phyloP scores from a whole-genome alignment of 2,329 filamentous ascomycete species.

The Verticillium albo-atrum region DNA sequence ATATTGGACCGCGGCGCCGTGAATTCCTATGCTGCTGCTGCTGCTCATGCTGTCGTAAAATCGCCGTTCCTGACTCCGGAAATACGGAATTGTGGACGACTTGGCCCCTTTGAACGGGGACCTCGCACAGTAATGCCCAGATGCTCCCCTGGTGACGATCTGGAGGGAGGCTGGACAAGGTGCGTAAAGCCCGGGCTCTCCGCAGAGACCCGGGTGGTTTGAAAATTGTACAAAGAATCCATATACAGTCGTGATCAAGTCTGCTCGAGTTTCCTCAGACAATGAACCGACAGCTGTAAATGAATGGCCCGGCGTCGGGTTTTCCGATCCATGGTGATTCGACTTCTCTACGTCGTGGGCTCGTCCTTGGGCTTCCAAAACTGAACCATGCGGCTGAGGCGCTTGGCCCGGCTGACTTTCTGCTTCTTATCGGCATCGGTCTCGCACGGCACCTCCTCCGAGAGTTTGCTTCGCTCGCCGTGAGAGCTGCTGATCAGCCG shows the following conservation, averaged over 20 bases:
- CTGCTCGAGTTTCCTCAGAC: neutral
- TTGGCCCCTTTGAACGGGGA: neutral
- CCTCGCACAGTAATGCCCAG: neutral
- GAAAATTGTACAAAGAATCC: constrained; percentile 1
- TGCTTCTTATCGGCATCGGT: constrained; percentile 52
- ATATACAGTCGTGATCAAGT: neutral
- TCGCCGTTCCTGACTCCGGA: constrained; percentile 17
- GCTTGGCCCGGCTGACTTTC: constrained; percentile 61
- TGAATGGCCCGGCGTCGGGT: neutral
- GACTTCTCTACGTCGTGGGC: neutral
- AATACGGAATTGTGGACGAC: neutral
- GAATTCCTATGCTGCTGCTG: constrained; percentile 20
- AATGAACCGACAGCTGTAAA: neutral
- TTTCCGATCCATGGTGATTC: neutral
- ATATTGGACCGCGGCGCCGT: constrained; percentile 2
- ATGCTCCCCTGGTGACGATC: neutral
- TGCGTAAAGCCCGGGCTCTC: neutral
- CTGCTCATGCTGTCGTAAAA: constrained; percentile 34
- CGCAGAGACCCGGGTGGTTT: neutral
- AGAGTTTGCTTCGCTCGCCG: constrained; percentile 70
- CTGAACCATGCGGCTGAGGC: constrained; percentile 70
- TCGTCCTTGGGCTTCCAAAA: constrained; percentile 68
- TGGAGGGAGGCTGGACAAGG: neutral
- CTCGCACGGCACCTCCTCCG: constrained; percentile 59
- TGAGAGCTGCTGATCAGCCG: constrained; percentile 72